Evolutionary conservation across 75 land plant species (phyloP), one percentile per base, ranked within the genome.

Genomic region (Picea glauca): DNA sequence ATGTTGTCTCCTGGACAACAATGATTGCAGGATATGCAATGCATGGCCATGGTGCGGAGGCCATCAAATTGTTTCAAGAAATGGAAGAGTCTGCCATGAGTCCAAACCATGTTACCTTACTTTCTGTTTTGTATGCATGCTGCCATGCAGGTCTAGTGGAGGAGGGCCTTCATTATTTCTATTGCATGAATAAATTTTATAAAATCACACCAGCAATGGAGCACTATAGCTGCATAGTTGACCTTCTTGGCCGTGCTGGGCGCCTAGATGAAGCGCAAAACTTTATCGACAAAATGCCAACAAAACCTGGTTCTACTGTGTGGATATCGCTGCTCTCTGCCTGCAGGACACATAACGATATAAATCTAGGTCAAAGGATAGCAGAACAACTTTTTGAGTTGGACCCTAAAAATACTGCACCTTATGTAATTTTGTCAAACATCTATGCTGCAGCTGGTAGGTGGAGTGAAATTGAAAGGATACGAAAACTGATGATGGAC

Each of bases 241-340:
- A 64, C 35, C 67, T 64, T 31, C 67, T 64, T 31, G 67, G 67
- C 5, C 67, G 67, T 64, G 35, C 67, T 64, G 67, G 67, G 15
- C 15, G 4, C 21, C 75, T 77, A 6, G 21, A 77, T 12, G 67
- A 77, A 30, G 75, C 78, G 5, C 3, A 20, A 23, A 18, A 59
- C 38, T 58, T 77, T 58, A 77, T 77, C 12, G 6, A 13, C 12
- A 54, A 59, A 58, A 77, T 77, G 74, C 74, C 74, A 64, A 58
- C 62, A 32, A 33, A 60, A 59, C 78, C 78, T 59, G 66, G 7
- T 30, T n/a, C 21, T 13, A 13, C 67, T 33, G 61, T 60, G 18
- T 77, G 78, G 78, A 77, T 54, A 32, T n/a, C 75, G 13, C 32
- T 77, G 30, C 78, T 77, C 13, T 76, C 33, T n/a, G 33, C 78